Evolutionary conservation across 2,329 filamentous ascomycete genomes (phyloP).

Genomic region (Alternaria gaisen): DNA sequence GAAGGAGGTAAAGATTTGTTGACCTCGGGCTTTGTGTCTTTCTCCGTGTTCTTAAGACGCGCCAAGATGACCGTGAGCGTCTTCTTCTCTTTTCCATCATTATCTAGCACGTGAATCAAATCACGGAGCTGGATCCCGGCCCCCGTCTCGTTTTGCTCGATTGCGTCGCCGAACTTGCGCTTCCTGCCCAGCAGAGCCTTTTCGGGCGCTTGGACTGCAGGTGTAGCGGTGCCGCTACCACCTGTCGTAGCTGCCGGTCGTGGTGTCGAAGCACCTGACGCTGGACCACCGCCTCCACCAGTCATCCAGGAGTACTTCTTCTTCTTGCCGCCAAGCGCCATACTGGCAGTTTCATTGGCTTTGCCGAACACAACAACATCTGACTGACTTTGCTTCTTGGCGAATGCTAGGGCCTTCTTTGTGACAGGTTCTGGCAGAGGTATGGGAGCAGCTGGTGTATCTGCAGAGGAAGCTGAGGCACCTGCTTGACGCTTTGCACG

Average conservation of each 20-base stretch:
- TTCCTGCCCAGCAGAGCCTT: slow-evolving; percentile 64
- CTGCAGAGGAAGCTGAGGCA: slow-evolving; percentile 36
- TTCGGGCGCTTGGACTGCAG: slow-evolving; percentile 32
- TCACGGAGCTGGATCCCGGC: slow-evolving; percentile 85
- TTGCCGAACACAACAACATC: slow-evolving; percentile 82
- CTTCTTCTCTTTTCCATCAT: slow-evolving; percentile 73
- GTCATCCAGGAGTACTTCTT: slow-evolving; percentile 83
- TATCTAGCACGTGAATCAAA: slow-evolving; percentile 79
- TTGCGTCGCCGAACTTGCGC: slow-evolving; percentile 74
- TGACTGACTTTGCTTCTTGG: slow-evolving; percentile 75
- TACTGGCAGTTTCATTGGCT: slow-evolving; percentile 84
- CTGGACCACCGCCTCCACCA: slow-evolving; percentile 49
- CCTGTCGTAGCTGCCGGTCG: slow-evolving; percentile 37
- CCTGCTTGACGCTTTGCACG: slow-evolving; percentile 54
- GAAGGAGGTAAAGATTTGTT: slow-evolving; percentile 15
- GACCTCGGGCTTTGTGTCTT: slow-evolving; percentile 31
- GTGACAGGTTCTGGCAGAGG: slow-evolving; percentile 63
- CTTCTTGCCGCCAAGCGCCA: slow-evolving; percentile 74
- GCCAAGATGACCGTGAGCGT: slow-evolving; percentile 52
- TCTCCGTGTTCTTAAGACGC: slow-evolving; percentile 42
- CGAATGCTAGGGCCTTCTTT: slow-evolving; percentile 87
- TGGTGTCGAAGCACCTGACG: slow-evolving; percentile 46
- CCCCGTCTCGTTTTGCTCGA: slow-evolving; percentile 80
- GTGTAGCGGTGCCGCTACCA: slow-evolving; percentile 38
- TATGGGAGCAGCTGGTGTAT: slow-evolving; percentile 36